Evolutionary conservation across 129 eudicot species (phyloP).

Genomic region (Escallonia herrerae): DNA sequence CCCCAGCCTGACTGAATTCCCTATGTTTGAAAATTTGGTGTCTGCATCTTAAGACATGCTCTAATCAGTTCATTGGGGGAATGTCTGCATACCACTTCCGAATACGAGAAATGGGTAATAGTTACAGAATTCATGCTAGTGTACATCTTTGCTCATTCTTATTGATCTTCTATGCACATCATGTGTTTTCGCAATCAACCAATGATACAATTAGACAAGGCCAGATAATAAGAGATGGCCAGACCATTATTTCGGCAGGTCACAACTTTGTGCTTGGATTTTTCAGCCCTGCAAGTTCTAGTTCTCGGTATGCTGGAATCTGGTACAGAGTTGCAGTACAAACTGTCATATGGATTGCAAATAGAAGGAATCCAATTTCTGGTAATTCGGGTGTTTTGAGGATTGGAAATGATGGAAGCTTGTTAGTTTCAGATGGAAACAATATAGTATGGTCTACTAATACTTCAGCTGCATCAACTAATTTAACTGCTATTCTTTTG

Average conservation of each 20-base stretch:
- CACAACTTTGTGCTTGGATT: constrained; percentile 47
- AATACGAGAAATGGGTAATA: constrained; percentile 26
- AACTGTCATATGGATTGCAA: constrained; percentile 67
- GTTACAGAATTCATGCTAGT: constrained; percentile 11
- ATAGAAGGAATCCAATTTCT: constrained; percentile 45
- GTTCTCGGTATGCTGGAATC: constrained; percentile 45
- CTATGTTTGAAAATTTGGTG: too few relatives aligned
- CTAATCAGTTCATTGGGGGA: not conserved
- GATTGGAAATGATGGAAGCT: constrained; percentile 32
- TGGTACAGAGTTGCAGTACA: constrained; percentile 40
- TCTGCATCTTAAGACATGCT: too few relatives aligned
- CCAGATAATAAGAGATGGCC: constrained; percentile 37
- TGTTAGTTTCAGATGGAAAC: constrained; percentile 34
- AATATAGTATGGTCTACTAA: constrained; percentile 39
- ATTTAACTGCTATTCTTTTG: constrained; percentile 37
- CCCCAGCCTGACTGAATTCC: too few relatives aligned
- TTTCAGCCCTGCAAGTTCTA: constrained; percentile 46
- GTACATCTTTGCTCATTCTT: constrained; percentile 5
- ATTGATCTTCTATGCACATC: constrained; percentile 11
- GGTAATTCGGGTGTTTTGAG: constrained; percentile 28
- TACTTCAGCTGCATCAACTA: constrained; percentile 12
- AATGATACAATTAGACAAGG: constrained; percentile 31
- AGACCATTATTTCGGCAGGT: constrained; percentile 36
- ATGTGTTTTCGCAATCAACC: constrained; percentile 22
- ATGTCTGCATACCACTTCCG: constrained; percentile 5